These are phyloP conservation scores for Stygiomarasmius scandens DNA, from an alignment of 1,284 basidiomycete species.

Conservation along the genomic window DNA sequence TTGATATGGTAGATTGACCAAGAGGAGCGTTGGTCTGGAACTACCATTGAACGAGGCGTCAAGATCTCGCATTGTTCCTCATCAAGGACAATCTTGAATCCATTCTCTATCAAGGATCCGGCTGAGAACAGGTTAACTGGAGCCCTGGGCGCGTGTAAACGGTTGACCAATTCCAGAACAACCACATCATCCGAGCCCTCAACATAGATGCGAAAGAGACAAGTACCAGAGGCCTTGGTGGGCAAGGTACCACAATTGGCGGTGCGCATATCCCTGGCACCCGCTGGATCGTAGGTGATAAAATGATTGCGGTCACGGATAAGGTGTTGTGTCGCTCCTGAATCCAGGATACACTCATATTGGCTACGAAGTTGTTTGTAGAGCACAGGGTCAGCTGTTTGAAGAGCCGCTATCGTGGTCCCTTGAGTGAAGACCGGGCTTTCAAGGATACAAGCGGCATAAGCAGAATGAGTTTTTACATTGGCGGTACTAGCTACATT, in stretches of 20 bases:
- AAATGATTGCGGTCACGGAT: slow-evolving; percentile 1
- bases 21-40: slow-evolving; percentile 4
- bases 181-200: neutral
- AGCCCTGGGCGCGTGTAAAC: slow-evolving; percentile 6
- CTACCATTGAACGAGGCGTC: neutral
- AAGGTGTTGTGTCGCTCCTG: slow-evolving; percentile 10
- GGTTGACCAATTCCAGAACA: slow-evolving; percentile 2
- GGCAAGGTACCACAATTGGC: slow-evolving; percentile 3
- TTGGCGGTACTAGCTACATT: no score
- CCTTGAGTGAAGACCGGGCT: no score
- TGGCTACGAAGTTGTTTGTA: neutral
- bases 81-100: neutral
- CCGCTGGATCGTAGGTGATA: neutral
- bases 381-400: no score
- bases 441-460: no score
- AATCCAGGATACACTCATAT: slow-evolving; percentile 2
- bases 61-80: neutral
- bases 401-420: no score
- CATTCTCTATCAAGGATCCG: slow-evolving; percentile 7
- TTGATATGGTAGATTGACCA: neutral
- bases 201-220: neutral
- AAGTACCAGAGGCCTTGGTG: neutral
- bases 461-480: no score
- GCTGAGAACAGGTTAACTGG: slow-evolving; percentile 7
- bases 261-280: neutral